These are phyloP conservation scores for Penicillium sp. DNA, from an alignment of 2,329 filamentous ascomycete species.

Conservation along the genomic window DNA sequence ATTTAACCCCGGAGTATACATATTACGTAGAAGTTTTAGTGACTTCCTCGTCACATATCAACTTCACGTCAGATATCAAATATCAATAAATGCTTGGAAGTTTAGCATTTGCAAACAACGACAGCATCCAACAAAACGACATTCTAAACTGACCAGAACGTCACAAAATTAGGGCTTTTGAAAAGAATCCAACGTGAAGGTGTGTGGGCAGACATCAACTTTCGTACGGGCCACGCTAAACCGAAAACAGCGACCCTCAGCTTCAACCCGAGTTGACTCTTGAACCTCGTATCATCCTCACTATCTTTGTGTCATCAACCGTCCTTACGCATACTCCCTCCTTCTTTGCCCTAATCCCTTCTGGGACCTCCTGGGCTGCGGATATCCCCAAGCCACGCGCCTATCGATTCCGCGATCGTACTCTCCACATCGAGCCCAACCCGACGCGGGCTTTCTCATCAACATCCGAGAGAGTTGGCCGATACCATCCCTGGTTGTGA, in stretches of 20 bases:
- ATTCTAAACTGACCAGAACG: background rate
- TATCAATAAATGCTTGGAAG: background rate
- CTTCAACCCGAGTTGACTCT: slow-evolving; percentile 32
- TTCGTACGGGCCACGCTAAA: slow-evolving; percentile 29
- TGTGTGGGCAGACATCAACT: slow-evolving; percentile 21
- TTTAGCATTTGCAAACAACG: background rate
- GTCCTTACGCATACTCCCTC: slow-evolving; percentile 17
- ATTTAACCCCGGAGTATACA: background rate
- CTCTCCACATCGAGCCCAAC: slow-evolving; percentile 10
- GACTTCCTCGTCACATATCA: background rate
- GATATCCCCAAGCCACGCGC: slow-evolving; percentile 15
- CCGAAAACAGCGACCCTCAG: slow-evolving; percentile 36
- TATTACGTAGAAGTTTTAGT: background rate
- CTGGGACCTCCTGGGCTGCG: slow-evolving; percentile 23
- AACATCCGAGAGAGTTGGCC: slow-evolving; percentile 20
- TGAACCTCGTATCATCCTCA: slow-evolving; percentile 24
- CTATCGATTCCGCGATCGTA: slow-evolving; percentile 19
- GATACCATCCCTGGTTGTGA: slow-evolving; percentile 25
- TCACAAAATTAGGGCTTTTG: background rate
- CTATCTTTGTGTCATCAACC: slow-evolving; percentile 27
- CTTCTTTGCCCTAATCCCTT: slow-evolving; percentile 18
- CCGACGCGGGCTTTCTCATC: slow-evolving; percentile 17
- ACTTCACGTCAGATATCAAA: background rate
- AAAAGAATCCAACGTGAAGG: slow-evolving; percentile 5
- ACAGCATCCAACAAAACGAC: background rate